Evolutionary conservation across 164 flowering plant genomes (phyloP).

Genomic region (Amborella trichopoda): DNA sequence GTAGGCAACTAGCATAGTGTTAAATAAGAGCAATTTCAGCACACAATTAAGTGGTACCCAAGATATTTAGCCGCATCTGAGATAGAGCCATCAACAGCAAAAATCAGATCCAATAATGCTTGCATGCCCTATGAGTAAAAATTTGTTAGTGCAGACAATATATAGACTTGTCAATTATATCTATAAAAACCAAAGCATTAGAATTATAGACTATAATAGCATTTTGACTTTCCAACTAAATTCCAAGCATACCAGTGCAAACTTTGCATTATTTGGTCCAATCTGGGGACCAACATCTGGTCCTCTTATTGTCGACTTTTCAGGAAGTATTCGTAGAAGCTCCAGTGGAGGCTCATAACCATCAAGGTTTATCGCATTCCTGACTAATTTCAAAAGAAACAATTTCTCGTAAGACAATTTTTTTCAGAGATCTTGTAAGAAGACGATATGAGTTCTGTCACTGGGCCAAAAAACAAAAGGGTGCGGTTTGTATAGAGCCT

Average conservation of each 20-base stretch:
- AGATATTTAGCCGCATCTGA: conserved; percentile 66
- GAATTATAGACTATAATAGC: too few species aligned
- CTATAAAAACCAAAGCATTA: too few species aligned
- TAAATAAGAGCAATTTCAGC: too few species aligned
- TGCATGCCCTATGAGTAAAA: conserved; percentile 98
- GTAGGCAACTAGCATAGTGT: too few species aligned
- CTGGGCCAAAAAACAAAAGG: too few species aligned
- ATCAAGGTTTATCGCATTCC: conserved; percentile 61
- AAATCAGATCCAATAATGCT: conserved; percentile 72
- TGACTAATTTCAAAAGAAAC: conserved; percentile 39
- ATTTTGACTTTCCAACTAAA: not conserved
- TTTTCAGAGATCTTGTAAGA: too few species aligned
- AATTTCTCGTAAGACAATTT: too few species aligned
- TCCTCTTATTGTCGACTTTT: conserved; percentile 61
- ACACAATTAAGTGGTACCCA: too few species aligned
- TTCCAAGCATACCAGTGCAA: conserved; percentile 33
- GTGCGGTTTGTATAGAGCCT: too few species aligned
- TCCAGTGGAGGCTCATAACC: conserved; percentile 71
- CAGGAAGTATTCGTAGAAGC: conserved; percentile 88
- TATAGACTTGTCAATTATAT: too few species aligned
- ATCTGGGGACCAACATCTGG: conserved; percentile 69
- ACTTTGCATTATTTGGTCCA: conserved; percentile 88
- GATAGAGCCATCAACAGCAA: conserved; percentile 68
- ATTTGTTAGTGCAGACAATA: too few species aligned
- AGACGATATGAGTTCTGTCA: too few species aligned